Base-by-base conservation (phyloP, 139 green algal genomes). In the Deuterostichococcus epilithicus region DNA sequence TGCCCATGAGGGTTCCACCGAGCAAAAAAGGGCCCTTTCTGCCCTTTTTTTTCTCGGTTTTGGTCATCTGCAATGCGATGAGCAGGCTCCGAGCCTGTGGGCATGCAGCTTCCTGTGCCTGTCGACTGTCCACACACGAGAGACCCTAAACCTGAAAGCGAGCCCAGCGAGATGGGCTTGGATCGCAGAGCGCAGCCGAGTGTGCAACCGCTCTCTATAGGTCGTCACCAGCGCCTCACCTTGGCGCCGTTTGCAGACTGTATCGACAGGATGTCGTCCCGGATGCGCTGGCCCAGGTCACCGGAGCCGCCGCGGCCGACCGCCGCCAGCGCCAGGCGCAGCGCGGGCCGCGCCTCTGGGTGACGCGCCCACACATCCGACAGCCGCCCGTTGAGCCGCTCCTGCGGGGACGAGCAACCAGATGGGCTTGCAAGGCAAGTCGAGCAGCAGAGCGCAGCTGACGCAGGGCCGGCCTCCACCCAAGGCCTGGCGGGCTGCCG, bases 241-340 rank as follows among this genome's bases (percentile, higher is more conserved):
- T 92, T 94, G 79, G 78, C 85, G 71, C 74, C 30, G 72, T 91
- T 91, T 32, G 74, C 68, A 15, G 80, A 79, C 82, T 94, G 90
- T 20, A 94, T 78, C 1, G 77, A 75, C 36, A 94, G 80, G 68
- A 94, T 94, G 73, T 94, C 90, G 47, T 94, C 90, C 1, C 88
- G 79, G 30, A 95, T 88, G 63, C 88, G 80, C 83, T 95, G 90
- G 22, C 90, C 90, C 80, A 90, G 78, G 74, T 92, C 86, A 2
- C 89, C 86, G 13, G 76, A 71, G 23, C 89, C 87, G 28, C 86
- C 88, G 22, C 88, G 86, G 8, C 90, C 90, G 18, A 90, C 85
- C 30, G 82, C 79, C 18, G 78, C 82, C 74, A 93, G 78, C 30
- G 75, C 77, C 35, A 89, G 45, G 47, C 80, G 77, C 47, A 81